Percentiles rank a stretch among this genome's conserved stretches.
These are phyloP conservation scores for Verbascum thapsus DNA, from an alignment of 257 asterid genomes.

Conservation along the genomic window DNA sequence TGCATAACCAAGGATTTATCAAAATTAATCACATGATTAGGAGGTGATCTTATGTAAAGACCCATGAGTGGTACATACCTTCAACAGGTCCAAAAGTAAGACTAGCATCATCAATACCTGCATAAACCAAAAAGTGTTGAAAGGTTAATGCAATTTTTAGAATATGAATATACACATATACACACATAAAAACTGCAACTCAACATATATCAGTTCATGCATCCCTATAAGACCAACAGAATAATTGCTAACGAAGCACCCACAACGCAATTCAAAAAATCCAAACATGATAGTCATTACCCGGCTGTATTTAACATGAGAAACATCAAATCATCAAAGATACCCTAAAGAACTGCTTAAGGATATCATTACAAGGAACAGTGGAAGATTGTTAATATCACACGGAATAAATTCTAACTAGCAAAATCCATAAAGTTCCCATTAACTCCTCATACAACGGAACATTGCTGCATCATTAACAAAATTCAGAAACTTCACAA, in stretches of 20 bases:
- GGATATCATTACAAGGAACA: not conserved
- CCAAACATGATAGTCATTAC: not conserved
- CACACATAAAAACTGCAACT: not conserved
- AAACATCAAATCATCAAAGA: not conserved
- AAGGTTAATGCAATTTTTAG: slow-evolving; percentile 12
- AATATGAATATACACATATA: not conserved
- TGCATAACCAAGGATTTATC: slow-evolving; percentile 38
- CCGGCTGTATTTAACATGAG: not conserved
- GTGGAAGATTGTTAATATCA: not conserved
- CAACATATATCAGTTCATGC: slow-evolving; percentile 17
- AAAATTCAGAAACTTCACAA: slow-evolving; percentile 4
- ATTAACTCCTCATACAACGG: not conserved
- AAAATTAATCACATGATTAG: not conserved
- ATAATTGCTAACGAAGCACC: slow-evolving; percentile 6
- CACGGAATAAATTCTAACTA: not conserved
- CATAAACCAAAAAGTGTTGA: slow-evolving; percentile 24
- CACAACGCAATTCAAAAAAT: slow-evolving; percentile 14
- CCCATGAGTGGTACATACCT: slow-evolving; percentile 39
- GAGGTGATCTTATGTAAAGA: no score
- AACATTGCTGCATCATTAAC: slow-evolving; percentile 13
- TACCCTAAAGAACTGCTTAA: no score
- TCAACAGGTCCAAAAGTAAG: slow-evolving; percentile 67
- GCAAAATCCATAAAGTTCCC: not conserved
- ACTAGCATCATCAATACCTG: slow-evolving; percentile 65
- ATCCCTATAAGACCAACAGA: not conserved